Evolutionary conservation across 495 filamentous ascomycete species (phyloP).

Genomic region (Penicillium alfredii): DNA sequence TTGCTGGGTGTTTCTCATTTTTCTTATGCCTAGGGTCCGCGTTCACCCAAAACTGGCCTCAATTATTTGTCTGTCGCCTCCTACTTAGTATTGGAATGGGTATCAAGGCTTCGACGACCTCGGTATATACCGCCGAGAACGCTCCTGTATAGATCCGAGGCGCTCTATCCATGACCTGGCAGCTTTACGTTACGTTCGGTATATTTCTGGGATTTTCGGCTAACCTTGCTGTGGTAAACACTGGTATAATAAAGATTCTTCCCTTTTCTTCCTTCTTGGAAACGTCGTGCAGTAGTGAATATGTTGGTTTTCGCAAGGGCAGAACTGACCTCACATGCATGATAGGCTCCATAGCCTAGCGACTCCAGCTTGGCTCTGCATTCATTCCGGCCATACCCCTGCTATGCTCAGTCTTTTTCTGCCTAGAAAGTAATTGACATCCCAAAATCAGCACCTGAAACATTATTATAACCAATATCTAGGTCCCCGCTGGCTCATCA

Average conservation of each 20-base stretch:
- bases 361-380: slow-evolving; percentile 58
- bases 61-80: slow-evolving; percentile 52
- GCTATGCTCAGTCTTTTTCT: background rate
- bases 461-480: too few relatives aligned
- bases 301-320: too few relatives aligned
- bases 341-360: slow-evolving; percentile 53
- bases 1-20: slow-evolving; percentile 56
- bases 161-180: slow-evolving; percentile 60
- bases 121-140: slow-evolving; percentile 59
- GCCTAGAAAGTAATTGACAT: background rate
- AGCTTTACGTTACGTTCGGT: slow-evolving; percentile 50
- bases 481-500: background rate
- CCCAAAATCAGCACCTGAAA: too few relatives aligned
- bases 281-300: too few relatives aligned
- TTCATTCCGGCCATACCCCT: slow-evolving; percentile 64
- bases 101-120: slow-evolving; percentile 53
- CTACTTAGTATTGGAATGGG: slow-evolving; percentile 65
- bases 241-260: too few relatives aligned
- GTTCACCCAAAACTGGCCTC: slow-evolving; percentile 50
- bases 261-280: too few relatives aligned
- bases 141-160: slow-evolving; percentile 56
- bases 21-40: slow-evolving; percentile 52
- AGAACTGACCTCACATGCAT: too few relatives aligned
- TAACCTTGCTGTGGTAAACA: slow-evolving; percentile 53
- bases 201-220: slow-evolving; percentile 57